Base-by-base conservation (phyloP, 805 yeast genomes). In the Candida rishiriensis region DNA sequence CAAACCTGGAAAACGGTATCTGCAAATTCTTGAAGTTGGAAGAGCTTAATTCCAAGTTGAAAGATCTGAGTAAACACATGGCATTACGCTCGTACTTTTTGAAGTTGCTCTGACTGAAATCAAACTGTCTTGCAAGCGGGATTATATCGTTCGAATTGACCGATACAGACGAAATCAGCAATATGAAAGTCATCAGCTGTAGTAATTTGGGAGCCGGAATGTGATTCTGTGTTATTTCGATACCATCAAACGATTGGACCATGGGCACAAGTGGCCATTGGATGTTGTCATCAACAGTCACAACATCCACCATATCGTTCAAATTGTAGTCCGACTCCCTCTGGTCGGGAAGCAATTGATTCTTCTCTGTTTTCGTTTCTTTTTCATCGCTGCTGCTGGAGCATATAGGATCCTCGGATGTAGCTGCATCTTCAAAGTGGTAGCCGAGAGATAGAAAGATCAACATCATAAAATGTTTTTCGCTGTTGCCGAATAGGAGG, bases 181-280 rank as follows among this genome's bases (percentile, higher is more conserved):
- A 63, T 16, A 75, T 47, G 47, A 83, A 73, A 0, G 83, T 66
- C 10, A 83, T 41, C 2, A 84, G 38, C 5, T 66, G 65, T 3
- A 67, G 61, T 29, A 83, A 46, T 6, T 68, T 70, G 0, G 54
- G 41, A 0, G 77, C 79, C 0, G 71, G 54, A 1, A 83, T 47
- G 2, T 52, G 47, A 33, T 73, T 44, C 2, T 61, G 51, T 0
- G 66, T 61, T 0, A 72, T 39, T n/a, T 73, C 71, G 11, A 75
- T 55, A 3, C 63, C 66, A 55, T 79, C 83, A 51, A 67, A 72
- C 1, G 62, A 56, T 42, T 68, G 64, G 4, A 79, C 61, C 8
- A 64, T 48, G 0, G 69, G 69, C 4, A 71, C 43, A 2, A 60
- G 46, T 1, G 50, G 34, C 69, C 69, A 65, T 34, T 55, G 57